Evolutionary conservation across 78 protist genomes (phyloP).

Genomic region (Dictyostelium discoideum): DNA sequence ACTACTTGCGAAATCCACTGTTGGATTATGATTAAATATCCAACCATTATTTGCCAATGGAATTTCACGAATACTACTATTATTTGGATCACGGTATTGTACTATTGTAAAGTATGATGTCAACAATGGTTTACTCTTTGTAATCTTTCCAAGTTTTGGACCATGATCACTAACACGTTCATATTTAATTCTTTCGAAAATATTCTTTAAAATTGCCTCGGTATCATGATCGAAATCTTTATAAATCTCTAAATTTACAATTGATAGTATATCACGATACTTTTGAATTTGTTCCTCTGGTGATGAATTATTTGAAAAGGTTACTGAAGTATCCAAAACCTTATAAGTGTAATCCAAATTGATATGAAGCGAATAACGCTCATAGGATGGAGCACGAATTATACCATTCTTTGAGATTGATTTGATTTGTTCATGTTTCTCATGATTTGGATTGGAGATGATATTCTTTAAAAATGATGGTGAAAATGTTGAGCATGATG

Average conservation of each 20-base stretch:
- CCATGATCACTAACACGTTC: slow-evolving; percentile 74
- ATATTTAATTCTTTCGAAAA: slow-evolving; percentile 57
- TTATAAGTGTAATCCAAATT: slow-evolving; percentile 13
- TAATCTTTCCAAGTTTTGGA: slow-evolving; percentile 24
- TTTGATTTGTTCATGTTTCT: slow-evolving; percentile 22
- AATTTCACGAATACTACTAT: neutral
- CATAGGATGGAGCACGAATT: slow-evolving; percentile 18
- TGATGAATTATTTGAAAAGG: slow-evolving; percentile 12
- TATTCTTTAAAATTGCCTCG: slow-evolving; percentile 38
- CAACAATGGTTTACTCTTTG: slow-evolving; percentile 24
- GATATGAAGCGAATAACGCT: slow-evolving; percentile 33
- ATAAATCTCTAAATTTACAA: slow-evolving; percentile 55
- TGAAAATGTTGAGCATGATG: neutral
- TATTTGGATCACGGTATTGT: neutral
- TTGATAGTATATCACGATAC: slow-evolving; percentile 46
- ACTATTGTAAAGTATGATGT: slow-evolving; percentile 38
- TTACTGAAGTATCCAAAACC: neutral
- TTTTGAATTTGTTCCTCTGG: slow-evolving; percentile 27
- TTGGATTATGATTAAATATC: slow-evolving; percentile 84
- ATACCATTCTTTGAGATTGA: slow-evolving; percentile 39
- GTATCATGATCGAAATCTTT: slow-evolving; percentile 62
- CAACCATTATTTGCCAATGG: slow-evolving; percentile 92
- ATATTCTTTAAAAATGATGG: slow-evolving; percentile 45
- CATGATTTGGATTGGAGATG: neutral
- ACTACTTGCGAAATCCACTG: slow-evolving; percentile 82